Base-by-base conservation (phyloP, 2,329 filamentous ascomycete species). In the Colletotrichum sp. region DNA sequence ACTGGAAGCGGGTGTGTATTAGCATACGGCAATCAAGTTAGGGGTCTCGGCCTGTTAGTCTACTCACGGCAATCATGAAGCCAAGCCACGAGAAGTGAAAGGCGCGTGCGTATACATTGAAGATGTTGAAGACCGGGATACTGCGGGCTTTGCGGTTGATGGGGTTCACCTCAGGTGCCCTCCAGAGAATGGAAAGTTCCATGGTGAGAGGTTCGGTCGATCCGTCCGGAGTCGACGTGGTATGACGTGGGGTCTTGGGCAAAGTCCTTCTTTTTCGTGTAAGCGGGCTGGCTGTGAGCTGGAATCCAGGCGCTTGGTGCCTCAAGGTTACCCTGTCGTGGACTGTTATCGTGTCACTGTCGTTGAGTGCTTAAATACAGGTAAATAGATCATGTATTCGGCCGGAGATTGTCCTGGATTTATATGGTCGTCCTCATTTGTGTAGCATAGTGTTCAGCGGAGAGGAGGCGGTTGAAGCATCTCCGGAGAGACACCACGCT, bases 11-110 rank as follows among this genome's bases (percentile, higher is more conserved):
- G 26, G 21, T 1, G 92, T n/a, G 26, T 26, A 26, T 26, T 26
- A 26, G 26, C 26, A 26, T 26, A 26, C 24, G 24, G 24, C 24
- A 26, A 44, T 32, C 9, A 30, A 30, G 57, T 21, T 13, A 9
- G 16, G 18, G 44, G 16, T 30, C 8, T 30, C 49, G 32, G 32
- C 32, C 32, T 2, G 32, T 34, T 2, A 34, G 32, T 34, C 32
- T 30, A 85, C 92, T 90, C 85, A 94, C 94, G 21, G 95, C 94
- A 69, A 96, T 91, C 90, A 97, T 93, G 85, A 97, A 97, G 3
- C 95, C 95, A 64, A 96, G 90, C 92, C 95, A 97, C 2, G 94
- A 94, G 86, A 98, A 98, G 88, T 96, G 95, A 85, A 98, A 98
- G 0, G 97, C 95, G 8, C 95, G 91, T 49, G 95, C 96, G 87